phyloP scores from a whole-genome alignment of 2,329 filamentous ascomycete genomes.

The Xylariaceae sp. region DNA sequence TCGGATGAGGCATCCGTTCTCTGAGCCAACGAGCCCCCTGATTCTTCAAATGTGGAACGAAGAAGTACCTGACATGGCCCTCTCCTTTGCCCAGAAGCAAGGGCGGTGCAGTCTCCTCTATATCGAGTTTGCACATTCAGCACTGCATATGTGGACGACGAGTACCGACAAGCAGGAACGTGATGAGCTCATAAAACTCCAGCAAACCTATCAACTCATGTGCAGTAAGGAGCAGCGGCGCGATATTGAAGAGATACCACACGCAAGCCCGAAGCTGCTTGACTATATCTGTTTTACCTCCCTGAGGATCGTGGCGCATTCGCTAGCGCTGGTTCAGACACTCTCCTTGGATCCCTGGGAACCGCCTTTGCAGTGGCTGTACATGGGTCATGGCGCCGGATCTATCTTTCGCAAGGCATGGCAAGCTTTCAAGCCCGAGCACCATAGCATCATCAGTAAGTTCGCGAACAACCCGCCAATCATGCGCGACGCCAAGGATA shows the following conservation, averaged over 20 bases:
- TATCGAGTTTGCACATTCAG: conserved; percentile 34
- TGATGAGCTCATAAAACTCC: conserved; percentile 31
- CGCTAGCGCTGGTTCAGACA: conserved; percentile 37
- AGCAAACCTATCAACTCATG: conserved; percentile 35
- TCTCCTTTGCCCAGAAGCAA: conserved; percentile 30
- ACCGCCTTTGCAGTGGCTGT: conserved; percentile 36
- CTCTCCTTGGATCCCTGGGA: conserved; percentile 34
- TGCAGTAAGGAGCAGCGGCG: conserved; percentile 35
- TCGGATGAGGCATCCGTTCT: conserved; percentile 30
- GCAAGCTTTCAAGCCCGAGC: conserved; percentile 18
- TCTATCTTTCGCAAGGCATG: conserved; percentile 31
- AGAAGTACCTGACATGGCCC: conserved; percentile 33
- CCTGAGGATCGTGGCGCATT: conserved; percentile 35
- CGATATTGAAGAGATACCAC: conserved; percentile 31
- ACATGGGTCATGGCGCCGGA: conserved; percentile 34
- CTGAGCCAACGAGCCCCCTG: conserved; percentile 17
- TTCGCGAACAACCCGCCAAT: conserved; percentile 30
- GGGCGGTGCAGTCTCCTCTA: conserved; percentile 33
- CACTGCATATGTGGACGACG: conserved; percentile 34
- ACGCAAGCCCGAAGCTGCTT: conserved; percentile 25
- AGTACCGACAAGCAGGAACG: conserved; percentile 25
- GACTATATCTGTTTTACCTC: conserved; percentile 35
- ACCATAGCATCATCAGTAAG: conserved; percentile 24
- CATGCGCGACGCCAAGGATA: conserved; percentile 29
- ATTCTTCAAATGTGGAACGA: conserved; percentile 29